Evolutionary conservation across 768 basidiomycete species (phyloP).

Genomic region (button mushroom (Agaricus bisporus)): DNA sequence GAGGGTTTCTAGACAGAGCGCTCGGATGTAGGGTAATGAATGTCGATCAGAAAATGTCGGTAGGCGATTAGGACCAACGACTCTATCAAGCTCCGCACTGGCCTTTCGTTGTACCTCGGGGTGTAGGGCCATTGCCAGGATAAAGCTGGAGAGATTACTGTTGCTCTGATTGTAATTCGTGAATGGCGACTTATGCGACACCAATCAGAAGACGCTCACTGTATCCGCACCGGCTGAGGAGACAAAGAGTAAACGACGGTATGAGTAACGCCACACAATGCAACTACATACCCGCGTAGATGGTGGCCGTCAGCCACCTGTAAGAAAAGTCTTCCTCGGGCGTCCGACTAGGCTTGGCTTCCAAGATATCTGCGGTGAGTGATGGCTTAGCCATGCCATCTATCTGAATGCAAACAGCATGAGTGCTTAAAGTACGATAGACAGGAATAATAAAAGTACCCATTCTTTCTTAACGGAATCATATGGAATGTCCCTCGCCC

Average conservation of each 20-base stretch:
- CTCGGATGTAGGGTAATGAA: constrained; percentile 16
- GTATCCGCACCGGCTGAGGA: constrained; percentile 5
- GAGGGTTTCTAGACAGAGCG: constrained; percentile 15
- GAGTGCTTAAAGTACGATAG: not conserved
- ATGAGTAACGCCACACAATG: not conserved
- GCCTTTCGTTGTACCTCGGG: constrained; percentile 13
- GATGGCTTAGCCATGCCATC: constrained; percentile 8
- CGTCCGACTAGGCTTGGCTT: constrained; percentile 4
- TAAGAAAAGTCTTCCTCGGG: constrained; percentile 9
- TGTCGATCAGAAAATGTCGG: constrained; percentile 19
- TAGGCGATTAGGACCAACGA: constrained; percentile 19
- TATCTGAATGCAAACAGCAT: not conserved
- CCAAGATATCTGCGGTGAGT: constrained; percentile 8
- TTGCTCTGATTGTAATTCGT: not conserved
- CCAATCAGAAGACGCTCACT: not conserved
- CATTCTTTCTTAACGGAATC: constrained; percentile 6
- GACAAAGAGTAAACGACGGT: not conserved
- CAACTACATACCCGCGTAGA: constrained; percentile 4
- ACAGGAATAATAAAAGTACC: not conserved
- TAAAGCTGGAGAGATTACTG: constrained; percentile 4
- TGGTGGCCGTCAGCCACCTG: constrained; percentile 9
- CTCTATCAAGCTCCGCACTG: constrained; percentile 19
- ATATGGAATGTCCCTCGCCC: constrained; percentile 8
- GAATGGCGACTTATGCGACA: not conserved
- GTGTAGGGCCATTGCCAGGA: constrained; percentile 15